Evolutionary conservation across 1,139 yeast species (phyloP).

Genomic region (Hansenula sp.): DNA sequence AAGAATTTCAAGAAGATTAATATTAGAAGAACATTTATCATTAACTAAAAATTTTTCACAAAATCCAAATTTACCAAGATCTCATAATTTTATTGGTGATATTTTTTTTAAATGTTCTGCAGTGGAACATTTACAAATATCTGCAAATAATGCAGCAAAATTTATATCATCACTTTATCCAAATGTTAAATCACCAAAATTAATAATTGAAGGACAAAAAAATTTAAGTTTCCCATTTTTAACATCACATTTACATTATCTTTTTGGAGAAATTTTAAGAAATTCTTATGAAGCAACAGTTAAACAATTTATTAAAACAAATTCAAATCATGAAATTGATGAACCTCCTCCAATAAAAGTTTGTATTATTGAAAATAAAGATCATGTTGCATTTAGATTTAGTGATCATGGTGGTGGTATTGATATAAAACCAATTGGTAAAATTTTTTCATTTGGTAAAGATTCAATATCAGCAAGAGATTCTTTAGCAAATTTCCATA

Average conservation of each 20-base stretch:
- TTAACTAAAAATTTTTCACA: slow-evolving; percentile 58
- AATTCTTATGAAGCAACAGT: slow-evolving; percentile 82
- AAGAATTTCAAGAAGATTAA: slow-evolving; percentile 82
- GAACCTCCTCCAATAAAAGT: slow-evolving; percentile 57
- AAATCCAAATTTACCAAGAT: slow-evolving; percentile 36
- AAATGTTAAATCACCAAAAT: slow-evolving; percentile 62
- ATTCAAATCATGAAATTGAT: slow-evolving; percentile 16
- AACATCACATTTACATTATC: slow-evolving; percentile 79
- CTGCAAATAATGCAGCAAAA: slow-evolving; percentile 46
- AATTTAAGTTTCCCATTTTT: slow-evolving; percentile 72
- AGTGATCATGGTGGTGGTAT: slow-evolving; percentile 93
- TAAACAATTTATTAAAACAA: slow-evolving; percentile 32
- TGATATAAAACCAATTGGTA: slow-evolving; percentile 47
- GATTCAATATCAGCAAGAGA: slow-evolving; percentile 52
- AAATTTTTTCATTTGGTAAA: slow-evolving; percentile 84
- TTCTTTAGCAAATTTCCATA: slow-evolving; percentile 60
- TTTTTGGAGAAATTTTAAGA: slow-evolving; percentile 81
- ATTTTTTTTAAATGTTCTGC: slow-evolving; percentile 80
- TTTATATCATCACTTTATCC: slow-evolving; percentile 47
- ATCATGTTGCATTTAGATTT: slow-evolving; percentile 68
- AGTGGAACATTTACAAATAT: slow-evolving; percentile 55
- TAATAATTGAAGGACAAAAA: slow-evolving; percentile 62
- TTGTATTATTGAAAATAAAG: slow-evolving; percentile 62
- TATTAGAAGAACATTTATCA: slow-evolving; percentile 86
- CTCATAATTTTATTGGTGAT: slow-evolving; percentile 78